Evolutionary conservation across 73 alveolate genomes (phyloP).

Genomic region (Tetrahymena malaccensis): DNA sequence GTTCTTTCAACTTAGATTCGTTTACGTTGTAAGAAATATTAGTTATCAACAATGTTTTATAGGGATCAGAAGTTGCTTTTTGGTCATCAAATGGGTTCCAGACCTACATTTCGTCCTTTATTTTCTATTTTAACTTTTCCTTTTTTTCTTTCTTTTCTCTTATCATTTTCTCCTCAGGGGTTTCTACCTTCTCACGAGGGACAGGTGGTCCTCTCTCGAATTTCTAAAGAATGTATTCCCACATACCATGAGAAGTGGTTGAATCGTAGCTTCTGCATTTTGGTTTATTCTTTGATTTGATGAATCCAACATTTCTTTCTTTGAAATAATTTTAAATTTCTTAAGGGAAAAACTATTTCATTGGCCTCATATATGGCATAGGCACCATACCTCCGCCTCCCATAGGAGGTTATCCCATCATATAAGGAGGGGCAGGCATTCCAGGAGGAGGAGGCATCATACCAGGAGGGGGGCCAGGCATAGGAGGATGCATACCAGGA

Average conservation of each 20-base stretch:
- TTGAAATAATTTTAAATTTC: not conserved
- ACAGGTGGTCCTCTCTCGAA: not conserved
- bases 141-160: constrained; percentile 25
- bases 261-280: constrained; percentile 39
- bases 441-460: constrained; percentile 1
- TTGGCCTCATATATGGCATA: not conserved
- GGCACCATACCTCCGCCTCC: not conserved
- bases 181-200: constrained; percentile 25
- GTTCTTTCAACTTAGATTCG: constrained; percentile 68
- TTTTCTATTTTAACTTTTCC: not conserved
- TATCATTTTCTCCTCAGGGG: constrained; percentile 1
- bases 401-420: not conserved
- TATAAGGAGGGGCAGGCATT: not conserved
- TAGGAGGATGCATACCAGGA: not conserved
- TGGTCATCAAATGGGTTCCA: constrained; percentile 37
- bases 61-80: constrained; percentile 51
- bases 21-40: constrained; percentile 69
- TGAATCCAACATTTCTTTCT: not conserved
- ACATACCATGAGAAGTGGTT: constrained; percentile 11
- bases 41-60: constrained; percentile 80
- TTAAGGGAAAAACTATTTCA: not conserved
- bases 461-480: not conserved
- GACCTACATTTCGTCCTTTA: not conserved
- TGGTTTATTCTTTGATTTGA: constrained; percentile 20
- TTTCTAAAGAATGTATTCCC: not conserved